Conservation (phyloP, 495 filamentous ascomycete genomes). For the Saxophila tyrrhenica region DNA sequence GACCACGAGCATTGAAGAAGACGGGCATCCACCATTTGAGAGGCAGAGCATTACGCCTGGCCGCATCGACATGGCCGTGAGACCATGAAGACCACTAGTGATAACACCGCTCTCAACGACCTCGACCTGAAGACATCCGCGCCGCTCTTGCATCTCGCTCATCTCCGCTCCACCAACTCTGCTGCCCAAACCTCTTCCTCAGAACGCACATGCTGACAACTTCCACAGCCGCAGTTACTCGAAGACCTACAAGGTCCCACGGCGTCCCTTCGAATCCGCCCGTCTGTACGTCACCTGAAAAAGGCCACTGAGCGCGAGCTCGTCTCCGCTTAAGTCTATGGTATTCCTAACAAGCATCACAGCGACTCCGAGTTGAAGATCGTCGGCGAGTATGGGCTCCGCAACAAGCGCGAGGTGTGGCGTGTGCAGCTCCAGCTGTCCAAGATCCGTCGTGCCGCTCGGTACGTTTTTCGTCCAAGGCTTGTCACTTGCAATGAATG, state of each 20-base stretch:
- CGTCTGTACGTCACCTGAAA: conserved; percentile 79
- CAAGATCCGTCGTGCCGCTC: conserved; percentile 99
- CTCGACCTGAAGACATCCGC: too few relatives aligned
- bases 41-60: too few relatives aligned
- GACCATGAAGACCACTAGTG: neutral
- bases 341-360: conserved; percentile 39
- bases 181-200: too few relatives aligned
- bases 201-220: neutral
- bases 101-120: too few relatives aligned
- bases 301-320: conserved; percentile 97
- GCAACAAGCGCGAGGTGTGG: conserved; percentile 99
- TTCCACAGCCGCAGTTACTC: conserved; percentile 48
- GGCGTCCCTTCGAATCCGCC: conserved; percentile 89
- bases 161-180: too few relatives aligned
- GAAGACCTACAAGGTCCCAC: conserved; percentile 97
- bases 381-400: conserved; percentile 96
- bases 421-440: conserved; percentile 97
- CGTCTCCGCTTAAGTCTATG: conserved; percentile 91
- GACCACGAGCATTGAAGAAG: too few relatives aligned
- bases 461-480: conserved; percentile 45
- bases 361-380: conserved; percentile 99
- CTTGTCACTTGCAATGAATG: neutral
- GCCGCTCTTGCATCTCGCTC: neutral
- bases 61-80: neutral
- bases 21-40: too few relatives aligned